Base-by-base conservation (phyloP, 225 moss, liverwort and hornwort genomes). In the Climacium dendroides region DNA sequence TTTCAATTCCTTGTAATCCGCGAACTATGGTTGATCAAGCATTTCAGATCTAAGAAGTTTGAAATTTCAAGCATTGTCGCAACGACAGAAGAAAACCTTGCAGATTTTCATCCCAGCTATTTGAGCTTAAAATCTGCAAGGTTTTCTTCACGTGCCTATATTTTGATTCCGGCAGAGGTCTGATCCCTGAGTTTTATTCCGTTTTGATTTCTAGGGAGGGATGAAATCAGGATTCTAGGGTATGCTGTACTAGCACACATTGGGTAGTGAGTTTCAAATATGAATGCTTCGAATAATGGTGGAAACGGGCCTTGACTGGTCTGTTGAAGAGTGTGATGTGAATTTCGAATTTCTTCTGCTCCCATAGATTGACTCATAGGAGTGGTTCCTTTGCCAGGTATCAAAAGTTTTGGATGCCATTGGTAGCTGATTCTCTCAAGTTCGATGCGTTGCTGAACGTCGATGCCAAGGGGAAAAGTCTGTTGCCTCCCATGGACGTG, bases 401-500 rank as follows among this genome's bases (percentile, higher is more conserved):
- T 78, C 90, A 92, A n/a, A 92, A 92, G 17, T 94, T 91, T 83
- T 97, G 96, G 96, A 93, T 97, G 94, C 97, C 97, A 41, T 81
- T 97, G 84, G 96, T 92, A 74, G 95, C 94, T 15, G 93, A 95
- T 13, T 89, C 87, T 52, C 82, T 87, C 53, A 88, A 88, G 85
- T 90, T 86, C 65, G 91, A 86, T 85, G 89, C 91, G 57, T 72
- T 84, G 85, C 92, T 91, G 47, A 91, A 90, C 67, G 93, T 89
- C 58, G 90, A 94, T 75, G 88, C 90, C 26, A 86, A 87, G 65
- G 91, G 91, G 32, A 90, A 90, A 63, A 87, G 92, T 77, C 91
- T 96, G 71, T 86, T 97, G 65, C 97, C 97, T 76, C 95, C 97
- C 7, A 88, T 96, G 30, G 97, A 96, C 85, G 93, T 95, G 89